Base-by-base conservation (phyloP, 2,329 filamentous ascomycete species). In the Rhynchosporium graminicola region DNA sequence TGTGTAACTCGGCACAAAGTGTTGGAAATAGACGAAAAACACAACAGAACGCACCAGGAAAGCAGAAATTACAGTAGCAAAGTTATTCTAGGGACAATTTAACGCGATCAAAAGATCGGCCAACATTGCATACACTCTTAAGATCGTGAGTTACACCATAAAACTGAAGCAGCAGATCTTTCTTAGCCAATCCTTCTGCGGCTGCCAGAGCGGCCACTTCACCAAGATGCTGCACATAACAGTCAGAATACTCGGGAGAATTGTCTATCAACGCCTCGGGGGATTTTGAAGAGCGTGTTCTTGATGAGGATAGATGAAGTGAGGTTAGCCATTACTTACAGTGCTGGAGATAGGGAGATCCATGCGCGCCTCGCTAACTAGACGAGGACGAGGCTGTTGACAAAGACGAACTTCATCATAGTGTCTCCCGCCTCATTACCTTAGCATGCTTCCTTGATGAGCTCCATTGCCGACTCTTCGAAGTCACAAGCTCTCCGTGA, bases 401-500 rank as follows among this genome's bases (percentile, higher is more conserved):
- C 40, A 40, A 46, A 40, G 54, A 57, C 40, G 59, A 36, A 20
- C 9, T 15, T 54, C 9, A 10, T 29, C 38, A 31, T n/a, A 50
- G 9, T n/a, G 57, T 56, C 38, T 1, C 3, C n/a, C 46, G 52
- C 29, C 20, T 28, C 48, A 26, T 12, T 29, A 56, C 31, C 52
- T 12, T 43, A 60, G 46, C 31, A 69, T 68, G 68, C 36, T 64
- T 50, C 62, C 56, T 63, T 61, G 59, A 73, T 72, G 71, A 69
- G 50, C 67, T 59, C 50, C 36, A 43, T 56, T 55, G 46, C 51
- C 55, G 67, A 69, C 67, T 67, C 63, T 54, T 47, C 61, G 60
- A 63, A 69, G 66, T 70, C 67, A 62, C 68, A 70, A 75, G 61
- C 78, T 76, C 65, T 74, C 45, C 60, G 64, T 59, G 73, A 81